Evolutionary conservation across 495 filamentous ascomycete genomes (phyloP), one percentile per base, ranked within the genome.

Genomic region (Penicillium desertorum): DNA sequence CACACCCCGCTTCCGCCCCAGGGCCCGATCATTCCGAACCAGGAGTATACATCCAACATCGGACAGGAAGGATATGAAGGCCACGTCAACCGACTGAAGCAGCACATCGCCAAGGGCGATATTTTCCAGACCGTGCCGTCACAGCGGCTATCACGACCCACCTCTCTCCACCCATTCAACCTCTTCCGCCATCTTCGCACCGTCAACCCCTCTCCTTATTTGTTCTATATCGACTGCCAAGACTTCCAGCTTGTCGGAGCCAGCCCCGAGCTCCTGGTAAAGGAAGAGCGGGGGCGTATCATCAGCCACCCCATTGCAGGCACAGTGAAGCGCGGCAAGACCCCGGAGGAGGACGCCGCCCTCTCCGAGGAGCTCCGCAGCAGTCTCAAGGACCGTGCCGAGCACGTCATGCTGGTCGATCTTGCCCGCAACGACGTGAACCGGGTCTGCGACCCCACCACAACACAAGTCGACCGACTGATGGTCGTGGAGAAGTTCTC

Each of bases 391-490:
- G 94, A 98, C 75, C 84, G 94, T 54, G 94, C 94, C 44, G 94
- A 98, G 74, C 94, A 97, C 75, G 94, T 98, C 64, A 98, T 98
- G 94, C 80, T 98, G 42, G 94, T 98, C n/a, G 94, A 98, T 68
- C 79, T 98, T 19, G 94, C 94, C 6, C 84, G 94, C 48, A 98
- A 98, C 76, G 94, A 98, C 68, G 82, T 98, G 54, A 98, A 97
- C 73, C 87, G 94, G 11, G 89, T 98, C 14, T 96, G 92, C 75
- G 92, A 97, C 72, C 94, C 94, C 3, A 77, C 83, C 12, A 89
- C 90, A 12, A 96, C 92, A 9, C 83, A 86, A 45, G 93, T 97
- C 8, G 94, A 98, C 73, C 81, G 88, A 4, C 77, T 98, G 48
- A 98, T 98, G 94, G 88, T 92, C 3, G 92, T 98, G 47, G 91